Evolutionary conservation across 2,329 filamentous ascomycete genomes (phyloP).

Genomic region (Chaetomium strumarium): DNA sequence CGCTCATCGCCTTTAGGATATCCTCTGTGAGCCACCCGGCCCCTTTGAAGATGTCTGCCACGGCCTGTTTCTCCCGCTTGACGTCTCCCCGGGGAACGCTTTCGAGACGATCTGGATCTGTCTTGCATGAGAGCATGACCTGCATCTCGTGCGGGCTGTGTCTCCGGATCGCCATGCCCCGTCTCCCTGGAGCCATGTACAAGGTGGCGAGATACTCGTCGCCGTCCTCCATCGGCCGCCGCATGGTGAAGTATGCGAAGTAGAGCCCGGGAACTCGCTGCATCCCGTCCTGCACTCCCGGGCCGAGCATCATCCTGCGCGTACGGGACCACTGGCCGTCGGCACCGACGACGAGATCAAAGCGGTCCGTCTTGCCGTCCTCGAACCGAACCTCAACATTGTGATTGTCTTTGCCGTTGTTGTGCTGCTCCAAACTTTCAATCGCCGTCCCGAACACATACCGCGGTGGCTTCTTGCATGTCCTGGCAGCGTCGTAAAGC

Average conservation of each 20-base stretch:
- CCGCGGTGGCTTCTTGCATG: slow-evolving; percentile 8
- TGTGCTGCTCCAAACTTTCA: neutral
- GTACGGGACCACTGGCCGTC: slow-evolving; percentile 49
- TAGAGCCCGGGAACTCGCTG: slow-evolving; percentile 22
- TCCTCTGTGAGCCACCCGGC: slow-evolving; percentile 39
- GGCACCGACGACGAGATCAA: slow-evolving; percentile 48
- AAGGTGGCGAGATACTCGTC: slow-evolving; percentile 19
- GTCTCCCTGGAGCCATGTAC: slow-evolving; percentile 27
- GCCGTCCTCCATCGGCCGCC: slow-evolving; percentile 12
- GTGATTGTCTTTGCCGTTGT: neutral
- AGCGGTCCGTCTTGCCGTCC: slow-evolving; percentile 37
- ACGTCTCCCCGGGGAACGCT: slow-evolving; percentile 29
- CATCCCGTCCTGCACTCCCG: slow-evolving; percentile 17
- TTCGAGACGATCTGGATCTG: slow-evolving; percentile 23
- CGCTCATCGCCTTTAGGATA: slow-evolving; percentile 32
- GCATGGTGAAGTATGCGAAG: slow-evolving; percentile 32
- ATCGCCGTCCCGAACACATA: slow-evolving; percentile 25
- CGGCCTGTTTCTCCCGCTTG: slow-evolving; percentile 33
- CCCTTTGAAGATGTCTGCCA: slow-evolving; percentile 35
- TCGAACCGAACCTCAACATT: slow-evolving; percentile 33
- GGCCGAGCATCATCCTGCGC: slow-evolving; percentile 34
- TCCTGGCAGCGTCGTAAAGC: slow-evolving; percentile 37
- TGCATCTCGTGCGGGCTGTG: slow-evolving; percentile 34
- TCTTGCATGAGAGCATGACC: slow-evolving; percentile 30
- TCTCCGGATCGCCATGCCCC: slow-evolving; percentile 34